Evolutionary conservation across 306 rosid species (phyloP).

Genomic region (Comarum palustre): DNA sequence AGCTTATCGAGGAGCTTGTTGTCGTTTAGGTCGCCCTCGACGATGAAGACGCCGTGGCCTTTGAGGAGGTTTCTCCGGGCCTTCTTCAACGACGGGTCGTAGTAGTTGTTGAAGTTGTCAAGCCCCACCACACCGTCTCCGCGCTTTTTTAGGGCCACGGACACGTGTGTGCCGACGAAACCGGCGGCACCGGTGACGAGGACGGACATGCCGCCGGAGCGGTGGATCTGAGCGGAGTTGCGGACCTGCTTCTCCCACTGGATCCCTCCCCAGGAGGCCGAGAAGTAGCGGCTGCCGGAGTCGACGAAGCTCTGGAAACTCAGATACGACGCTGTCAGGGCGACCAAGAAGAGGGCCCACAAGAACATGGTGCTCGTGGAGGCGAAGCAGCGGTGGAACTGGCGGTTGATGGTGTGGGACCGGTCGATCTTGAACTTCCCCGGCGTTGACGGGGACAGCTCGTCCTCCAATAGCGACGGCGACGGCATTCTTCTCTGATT

Average conservation of each 20-base stretch:
- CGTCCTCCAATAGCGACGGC: conserved; percentile 47
- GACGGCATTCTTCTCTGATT: conserved; percentile 39
- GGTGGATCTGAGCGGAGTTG: conserved; percentile 62
- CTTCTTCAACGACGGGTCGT: conserved; percentile 72
- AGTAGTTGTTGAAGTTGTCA: conserved; percentile 76
- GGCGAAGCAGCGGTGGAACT: conserved; percentile 68
- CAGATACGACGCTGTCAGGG: conserved; percentile 69
- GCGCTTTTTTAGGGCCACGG: conserved; percentile 59
- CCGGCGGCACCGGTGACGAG: conserved; percentile 79
- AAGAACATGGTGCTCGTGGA: conserved; percentile 88
- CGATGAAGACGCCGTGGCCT: conserved; percentile 50
- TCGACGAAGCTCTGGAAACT: conserved; percentile 74
- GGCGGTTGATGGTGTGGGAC: conserved; percentile 57
- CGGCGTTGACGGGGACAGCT: conserved; percentile 73
- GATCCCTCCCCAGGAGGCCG: conserved; percentile 89
- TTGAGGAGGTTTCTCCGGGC: conserved; percentile 52
- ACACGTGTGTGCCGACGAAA: conserved; percentile 72
- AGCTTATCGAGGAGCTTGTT: conserved; percentile 57
- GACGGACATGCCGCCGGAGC: conserved; percentile 66
- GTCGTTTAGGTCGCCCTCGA: conserved; percentile 75
- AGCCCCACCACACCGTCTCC: conserved; percentile 87
- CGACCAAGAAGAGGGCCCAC: conserved; percentile 76
- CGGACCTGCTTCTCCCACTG: conserved; percentile 93
- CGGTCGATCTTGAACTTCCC: conserved; percentile 87
- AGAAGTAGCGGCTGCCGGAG: conserved; percentile 57